Percentiles rank a stretch among this genome's conserved stretches.
phyloP scores from a whole-genome alignment of 2,329 filamentous ascomycete genomes.

The Cryphonectria japonica region DNA sequence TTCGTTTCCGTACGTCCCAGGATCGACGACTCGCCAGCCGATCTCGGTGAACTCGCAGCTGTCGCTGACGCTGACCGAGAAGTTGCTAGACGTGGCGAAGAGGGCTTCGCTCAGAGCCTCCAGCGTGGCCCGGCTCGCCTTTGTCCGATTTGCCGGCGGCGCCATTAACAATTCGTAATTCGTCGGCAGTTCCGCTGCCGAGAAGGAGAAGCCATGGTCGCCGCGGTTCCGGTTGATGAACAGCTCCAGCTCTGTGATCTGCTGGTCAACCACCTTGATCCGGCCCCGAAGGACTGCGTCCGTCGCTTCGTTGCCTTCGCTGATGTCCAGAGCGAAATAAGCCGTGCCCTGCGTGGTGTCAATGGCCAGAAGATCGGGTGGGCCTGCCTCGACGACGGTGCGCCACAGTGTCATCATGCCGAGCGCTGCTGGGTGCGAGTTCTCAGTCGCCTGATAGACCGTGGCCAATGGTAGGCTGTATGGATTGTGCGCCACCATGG shows the following conservation, averaged over 20 bases:
- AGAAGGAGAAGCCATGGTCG: slow-evolving; percentile 34
- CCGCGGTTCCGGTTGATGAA: slow-evolving; percentile 33
- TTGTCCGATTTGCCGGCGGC: slow-evolving; percentile 31
- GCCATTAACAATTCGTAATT: slow-evolving; percentile 31
- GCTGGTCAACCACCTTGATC: slow-evolving; percentile 31
- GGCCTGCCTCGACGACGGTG: slow-evolving; percentile 30
- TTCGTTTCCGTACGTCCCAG: slow-evolving; percentile 31
- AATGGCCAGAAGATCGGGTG: slow-evolving; percentile 29
- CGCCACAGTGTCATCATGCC: slow-evolving; percentile 32
- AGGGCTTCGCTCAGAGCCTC: slow-evolving; percentile 14
- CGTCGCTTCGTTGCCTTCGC: slow-evolving; percentile 29
- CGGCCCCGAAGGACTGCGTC: slow-evolving; percentile 31
- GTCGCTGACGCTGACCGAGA: slow-evolving; percentile 8
- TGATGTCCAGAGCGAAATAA: slow-evolving; percentile 32
- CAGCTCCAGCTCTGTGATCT: slow-evolving; percentile 33
- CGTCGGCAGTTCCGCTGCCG: slow-evolving; percentile 28
- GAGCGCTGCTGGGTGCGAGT: slow-evolving; percentile 32
- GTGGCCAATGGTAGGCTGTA: slow-evolving; percentile 11
- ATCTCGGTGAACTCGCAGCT: slow-evolving; percentile 33
- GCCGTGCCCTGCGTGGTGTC: slow-evolving; percentile 29
- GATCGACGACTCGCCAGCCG: slow-evolving; percentile 32
- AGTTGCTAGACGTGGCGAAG: slow-evolving; percentile 19
- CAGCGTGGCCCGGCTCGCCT: slow-evolving; percentile 29
- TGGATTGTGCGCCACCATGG: slow-evolving; percentile 15
- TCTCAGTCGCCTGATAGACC: slow-evolving; percentile 21